A percentile compares a stretch with the other conserved stretches of the same genome.
Evolutionary conservation across 805 yeast species (phyloP).

Genomic region (Nakazawaea populi): DNA sequence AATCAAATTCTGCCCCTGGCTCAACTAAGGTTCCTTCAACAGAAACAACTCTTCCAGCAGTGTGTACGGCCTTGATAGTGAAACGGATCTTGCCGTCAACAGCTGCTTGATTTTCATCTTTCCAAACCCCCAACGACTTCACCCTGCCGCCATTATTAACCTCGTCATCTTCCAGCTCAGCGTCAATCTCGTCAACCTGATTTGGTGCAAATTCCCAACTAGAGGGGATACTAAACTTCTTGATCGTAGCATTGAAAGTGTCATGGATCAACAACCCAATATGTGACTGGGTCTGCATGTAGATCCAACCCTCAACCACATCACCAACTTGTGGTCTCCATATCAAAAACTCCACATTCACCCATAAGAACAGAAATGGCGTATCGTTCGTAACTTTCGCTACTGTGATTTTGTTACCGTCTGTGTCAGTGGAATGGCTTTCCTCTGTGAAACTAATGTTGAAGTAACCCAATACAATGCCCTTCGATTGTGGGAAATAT

Average conservation of each 20-base stretch:
- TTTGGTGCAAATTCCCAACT: conserved; percentile 81
- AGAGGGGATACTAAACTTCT: conserved; percentile 77
- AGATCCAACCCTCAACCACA: conserved; percentile 75
- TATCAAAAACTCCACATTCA: conserved; percentile 70
- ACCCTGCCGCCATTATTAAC: conserved; percentile 20
- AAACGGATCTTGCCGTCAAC: conserved; percentile 82
- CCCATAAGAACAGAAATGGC: conserved; percentile 89
- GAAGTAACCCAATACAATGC: conserved; percentile 79
- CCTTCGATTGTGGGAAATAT: conserved; percentile 63
- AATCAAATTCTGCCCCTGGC: conserved; percentile 51
- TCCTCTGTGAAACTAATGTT: conserved; percentile 51
- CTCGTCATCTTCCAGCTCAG: conserved; percentile 17
- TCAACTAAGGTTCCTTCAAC: conserved; percentile 79
- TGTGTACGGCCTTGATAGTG: conserved; percentile 64
- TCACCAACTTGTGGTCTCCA: conserved; percentile 95
- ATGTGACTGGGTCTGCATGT: conserved; percentile 93
- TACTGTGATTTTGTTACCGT: conserved; percentile 35
- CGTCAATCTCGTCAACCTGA: conserved; percentile 54
- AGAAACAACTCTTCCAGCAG: conserved; percentile 77
- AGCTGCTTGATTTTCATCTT: conserved; percentile 63
- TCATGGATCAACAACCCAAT: conserved; percentile 88
- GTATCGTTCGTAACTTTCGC: conserved; percentile 71
- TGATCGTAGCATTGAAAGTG: conserved; percentile 91
- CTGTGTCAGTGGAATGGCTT: conserved; percentile 30
- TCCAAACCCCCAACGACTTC: conserved; percentile 82